A percentile compares a stretch with the other conserved stretches of the same genome.
Evolutionary conservation across 2,329 filamentous ascomycete species (phyloP).

Genomic region (Trichoderma oligosporum): DNA sequence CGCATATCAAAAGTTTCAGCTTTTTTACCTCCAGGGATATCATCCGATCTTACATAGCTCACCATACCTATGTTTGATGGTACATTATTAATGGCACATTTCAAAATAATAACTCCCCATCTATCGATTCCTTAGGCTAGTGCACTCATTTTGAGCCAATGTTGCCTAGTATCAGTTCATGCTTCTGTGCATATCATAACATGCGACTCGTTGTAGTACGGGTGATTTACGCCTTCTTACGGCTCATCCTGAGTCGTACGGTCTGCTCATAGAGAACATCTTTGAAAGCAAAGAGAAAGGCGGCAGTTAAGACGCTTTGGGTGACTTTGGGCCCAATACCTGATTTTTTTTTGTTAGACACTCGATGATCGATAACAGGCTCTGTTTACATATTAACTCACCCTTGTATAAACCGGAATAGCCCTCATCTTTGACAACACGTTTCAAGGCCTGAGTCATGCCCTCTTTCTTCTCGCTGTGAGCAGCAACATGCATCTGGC

Average conservation of each 20-base stretch:
- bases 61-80: background rate
- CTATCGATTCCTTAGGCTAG: background rate
- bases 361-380: constrained; percentile 4
- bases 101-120: background rate
- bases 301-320: constrained; percentile 93
- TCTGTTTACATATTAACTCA: constrained; percentile 33
- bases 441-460: constrained; percentile 71
- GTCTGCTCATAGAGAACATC: constrained; percentile 88
- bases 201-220: background rate
- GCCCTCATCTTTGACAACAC: constrained; percentile 85
- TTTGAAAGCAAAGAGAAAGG: constrained; percentile 97
- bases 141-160: constrained; percentile 21
- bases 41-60: background rate
- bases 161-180: too few species aligned
- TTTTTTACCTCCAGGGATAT: constrained; percentile 1
- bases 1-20: too few species aligned
- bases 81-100: constrained; percentile 13
- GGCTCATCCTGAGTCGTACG: constrained; percentile 57
- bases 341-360: constrained; percentile 35
- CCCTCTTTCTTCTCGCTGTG: constrained; percentile 74
- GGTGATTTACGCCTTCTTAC: constrained; percentile 30
- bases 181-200: background rate
- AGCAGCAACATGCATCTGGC: constrained; percentile 88
- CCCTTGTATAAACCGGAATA: constrained; percentile 89
- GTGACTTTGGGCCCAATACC: constrained; percentile 95